Evolutionary conservation across 202 grass and related monocot species (phyloP), one percentile per base, ranked within the genome.

Genomic region (Alloteropsis angusta): DNA sequence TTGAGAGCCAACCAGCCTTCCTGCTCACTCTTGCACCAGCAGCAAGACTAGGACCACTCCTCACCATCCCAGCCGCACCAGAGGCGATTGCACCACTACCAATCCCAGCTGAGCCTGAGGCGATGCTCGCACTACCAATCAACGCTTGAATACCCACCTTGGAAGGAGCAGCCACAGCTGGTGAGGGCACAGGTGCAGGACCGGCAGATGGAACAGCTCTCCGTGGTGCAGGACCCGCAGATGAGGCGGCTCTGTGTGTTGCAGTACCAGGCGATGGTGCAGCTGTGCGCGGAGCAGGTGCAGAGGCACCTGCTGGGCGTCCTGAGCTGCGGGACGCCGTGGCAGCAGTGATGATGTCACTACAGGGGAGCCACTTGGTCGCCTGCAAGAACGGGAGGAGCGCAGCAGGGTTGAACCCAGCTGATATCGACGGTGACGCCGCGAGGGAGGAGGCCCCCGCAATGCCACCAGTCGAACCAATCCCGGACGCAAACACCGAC

Each of bases 341-440:
- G 2, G 68, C 30, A 0, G 81, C 84, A 4, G 78, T 50, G 82
- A 88, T 49, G 68, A 84, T 79, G 56, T 95, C 96, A 11, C 86
- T 91, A 58, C 96, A 99, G 3, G 96, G 92, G 15, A 99, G 86
- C 96, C 96, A 96, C 64, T 96, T 99, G 53, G 75, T 88, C 10
- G 86, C 79, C 83, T 93, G 92, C 70, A 95, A 63, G 79, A 96
- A 93, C 6, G 96, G 96, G 22, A 99, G 81, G 26, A 96, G 77
- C 25, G 92, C 80, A 3, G 90, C 84, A 5, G 96, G 86, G 37
- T 91, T 93, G 83, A 96, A 77, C 30, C 81, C 74, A 53, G 81
- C 78, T 10, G 85, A 89, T 74, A 90, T 75, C 2, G 90, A 93
- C 16, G 96, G 85, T 32, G 92, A 91, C 2, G 86, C 82, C 7